These are phyloP conservation scores for Geosmithia putterillii DNA, from an alignment of 2,329 filamentous ascomycete species.

Conservation along the genomic window DNA sequence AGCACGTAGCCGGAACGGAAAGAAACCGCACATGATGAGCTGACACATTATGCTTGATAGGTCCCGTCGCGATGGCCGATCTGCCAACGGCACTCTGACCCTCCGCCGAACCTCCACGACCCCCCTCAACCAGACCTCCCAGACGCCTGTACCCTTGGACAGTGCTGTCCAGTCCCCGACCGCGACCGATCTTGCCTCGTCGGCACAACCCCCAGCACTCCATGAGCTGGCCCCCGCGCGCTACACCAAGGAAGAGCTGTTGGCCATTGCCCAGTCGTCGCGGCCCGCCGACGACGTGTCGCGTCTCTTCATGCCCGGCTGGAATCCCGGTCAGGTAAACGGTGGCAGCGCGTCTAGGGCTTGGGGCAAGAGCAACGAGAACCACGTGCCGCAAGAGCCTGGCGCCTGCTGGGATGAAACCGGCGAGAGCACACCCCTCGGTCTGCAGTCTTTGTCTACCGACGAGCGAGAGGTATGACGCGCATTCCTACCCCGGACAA, in stretches of 20 bases:
- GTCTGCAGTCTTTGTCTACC: constrained; percentile 54
- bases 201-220: constrained; percentile 11
- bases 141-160: constrained; percentile 20
- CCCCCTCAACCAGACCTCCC: constrained; percentile 29
- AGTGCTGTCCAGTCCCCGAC: constrained; percentile 23
- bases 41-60: no score
- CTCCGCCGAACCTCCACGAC: constrained; percentile 53
- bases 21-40: no score
- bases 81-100: constrained; percentile 50
- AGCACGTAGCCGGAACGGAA: no score
- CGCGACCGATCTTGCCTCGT: constrained; percentile 16
- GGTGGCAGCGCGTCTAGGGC: constrained; percentile 30
- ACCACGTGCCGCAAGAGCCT: constrained; percentile 64
- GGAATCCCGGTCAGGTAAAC: constrained; percentile 66
- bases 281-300: constrained; percentile 43
- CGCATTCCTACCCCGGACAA: background rate
- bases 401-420: constrained; percentile 81
- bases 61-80: constrained; percentile 45
- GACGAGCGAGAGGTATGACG: constrained; percentile 46
- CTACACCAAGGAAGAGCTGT: constrained; percentile 69
- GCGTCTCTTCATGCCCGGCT: constrained; percentile 59
- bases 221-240: constrained; percentile 33
- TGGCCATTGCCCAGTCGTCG: constrained; percentile 55
- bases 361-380: constrained; percentile 71
- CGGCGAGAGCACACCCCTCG: constrained; percentile 59